Evolutionary conservation across 805 yeast genomes (phyloP).

Genomic region (Candida ovalis): DNA sequence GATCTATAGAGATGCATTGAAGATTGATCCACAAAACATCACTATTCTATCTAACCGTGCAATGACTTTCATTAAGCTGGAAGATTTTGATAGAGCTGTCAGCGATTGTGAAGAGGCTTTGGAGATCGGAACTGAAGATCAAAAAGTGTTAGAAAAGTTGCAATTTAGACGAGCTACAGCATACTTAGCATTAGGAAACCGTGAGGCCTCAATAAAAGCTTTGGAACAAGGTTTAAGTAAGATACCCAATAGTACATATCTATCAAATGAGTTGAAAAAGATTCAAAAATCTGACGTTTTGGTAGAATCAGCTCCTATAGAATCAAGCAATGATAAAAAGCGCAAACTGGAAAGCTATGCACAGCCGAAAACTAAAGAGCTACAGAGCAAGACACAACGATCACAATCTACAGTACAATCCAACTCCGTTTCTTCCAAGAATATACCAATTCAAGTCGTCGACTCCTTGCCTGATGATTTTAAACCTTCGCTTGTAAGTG

Average conservation of each 20-base stretch:
- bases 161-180: constrained; percentile 49
- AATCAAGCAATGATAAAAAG: not conserved
- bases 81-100: constrained; percentile 46
- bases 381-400: not conserved
- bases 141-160: constrained; percentile 42
- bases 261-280: constrained; percentile 1
- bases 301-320: not conserved
- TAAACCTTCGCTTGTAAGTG: not conserved
- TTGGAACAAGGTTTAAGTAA: constrained; percentile 28
- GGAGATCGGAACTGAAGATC: constrained; percentile 11
- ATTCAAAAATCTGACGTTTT: not conserved
- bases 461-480: not conserved
- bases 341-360: not conserved
- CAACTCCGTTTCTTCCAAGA: not conserved
- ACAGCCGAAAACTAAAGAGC: not conserved
- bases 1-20: constrained; percentile 54
- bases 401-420: not conserved
- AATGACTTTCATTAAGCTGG: constrained; percentile 53
- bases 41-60: constrained; percentile 67
- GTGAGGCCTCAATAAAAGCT: constrained; percentile 25
- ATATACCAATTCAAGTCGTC: not conserved
- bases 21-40: constrained; percentile 45
- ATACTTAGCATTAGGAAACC: constrained; percentile 28
- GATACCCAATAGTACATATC: not conserved
- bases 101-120: constrained; percentile 51